These are phyloP conservation scores for Yamadazyma blattariae DNA, from an alignment of 1,139 yeast species.

Conservation along the genomic window DNA sequence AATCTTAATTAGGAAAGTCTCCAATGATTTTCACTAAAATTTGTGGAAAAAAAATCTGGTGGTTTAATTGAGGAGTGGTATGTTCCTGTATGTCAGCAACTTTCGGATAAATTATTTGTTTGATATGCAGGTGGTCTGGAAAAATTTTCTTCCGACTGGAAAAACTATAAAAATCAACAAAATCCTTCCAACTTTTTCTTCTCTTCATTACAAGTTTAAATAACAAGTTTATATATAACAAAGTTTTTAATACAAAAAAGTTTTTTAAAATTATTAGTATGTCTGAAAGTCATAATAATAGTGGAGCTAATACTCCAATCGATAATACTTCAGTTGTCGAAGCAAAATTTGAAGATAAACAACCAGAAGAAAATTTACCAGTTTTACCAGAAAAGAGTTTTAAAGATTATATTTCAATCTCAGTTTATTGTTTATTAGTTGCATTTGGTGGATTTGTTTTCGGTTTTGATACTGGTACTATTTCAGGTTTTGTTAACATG, in stretches of 20 bases:
- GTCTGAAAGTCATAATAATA: background rate
- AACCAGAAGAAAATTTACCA: conserved; percentile 12
- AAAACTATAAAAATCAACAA: no score
- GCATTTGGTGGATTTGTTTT: conserved; percentile 69
- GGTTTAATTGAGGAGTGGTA: no score
- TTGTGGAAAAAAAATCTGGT: no score
- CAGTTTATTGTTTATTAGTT: conserved; percentile 39
- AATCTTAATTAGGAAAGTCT: no score
- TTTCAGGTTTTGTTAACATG: conserved; percentile 66
- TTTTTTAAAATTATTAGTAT: no score
- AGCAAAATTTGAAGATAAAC: conserved; percentile 20
- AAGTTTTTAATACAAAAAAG: no score
- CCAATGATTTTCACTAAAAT: no score
- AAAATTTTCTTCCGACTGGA: no score
- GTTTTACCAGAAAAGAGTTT: conserved; percentile 25
- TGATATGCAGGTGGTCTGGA: no score
- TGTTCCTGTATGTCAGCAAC: no score
- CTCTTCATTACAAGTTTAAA: background rate
- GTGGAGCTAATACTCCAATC: conserved; percentile 34
- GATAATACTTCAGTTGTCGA: conserved; percentile 28
- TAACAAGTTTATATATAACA: no score
- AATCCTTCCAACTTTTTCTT: background rate
- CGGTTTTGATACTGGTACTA: conserved; percentile 75
- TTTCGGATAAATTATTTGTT: no score
- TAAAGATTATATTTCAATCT: conserved; percentile 30